These are phyloP conservation scores for Phaeotremella fagi DNA, from an alignment of 768 basidiomycete genomes.

Conservation along the genomic window DNA sequence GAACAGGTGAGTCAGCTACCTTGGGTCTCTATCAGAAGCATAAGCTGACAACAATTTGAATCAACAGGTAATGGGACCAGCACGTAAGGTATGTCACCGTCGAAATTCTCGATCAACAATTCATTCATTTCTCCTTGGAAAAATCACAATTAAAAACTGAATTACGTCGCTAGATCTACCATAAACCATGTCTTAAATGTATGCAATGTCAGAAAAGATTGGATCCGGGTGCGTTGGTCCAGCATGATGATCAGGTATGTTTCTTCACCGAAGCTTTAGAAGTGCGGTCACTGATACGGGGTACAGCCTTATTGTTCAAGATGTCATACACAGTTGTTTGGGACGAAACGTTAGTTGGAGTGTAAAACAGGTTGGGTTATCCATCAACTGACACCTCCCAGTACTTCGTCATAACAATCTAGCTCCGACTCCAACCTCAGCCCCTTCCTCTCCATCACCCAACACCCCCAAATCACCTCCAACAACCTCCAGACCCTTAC, in stretches of 20 bases:
- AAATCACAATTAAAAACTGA: too few relatives aligned
- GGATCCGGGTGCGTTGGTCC: slow-evolving; percentile 38
- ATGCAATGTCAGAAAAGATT: slow-evolving; percentile 39
- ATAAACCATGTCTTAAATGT: slow-evolving; percentile 45
- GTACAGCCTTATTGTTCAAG: slow-evolving; percentile 36
- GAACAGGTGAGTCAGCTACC: slow-evolving; percentile 21
- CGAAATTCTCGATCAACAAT: background rate
- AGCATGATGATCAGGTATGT: slow-evolving; percentile 38
- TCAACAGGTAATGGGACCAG: slow-evolving; percentile 31
- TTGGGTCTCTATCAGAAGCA: background rate
- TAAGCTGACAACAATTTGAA: background rate
- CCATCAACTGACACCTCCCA: slow-evolving; percentile 7
- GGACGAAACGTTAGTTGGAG: slow-evolving; percentile 36
- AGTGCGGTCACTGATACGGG: background rate
- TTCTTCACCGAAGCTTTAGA: background rate
- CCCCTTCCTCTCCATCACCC: slow-evolving; percentile 1
- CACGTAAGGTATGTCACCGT: slow-evolving; percentile 35
- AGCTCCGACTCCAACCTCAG: slow-evolving; percentile 9
- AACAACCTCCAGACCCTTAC: slow-evolving; percentile 3
- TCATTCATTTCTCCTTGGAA: too few relatives aligned
- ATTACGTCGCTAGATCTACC: slow-evolving; percentile 39
- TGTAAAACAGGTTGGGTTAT: background rate
- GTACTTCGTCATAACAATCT: slow-evolving; percentile 34
- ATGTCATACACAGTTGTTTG: slow-evolving; percentile 41
- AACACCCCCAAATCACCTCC: background rate